Evolutionary conservation across 2,329 filamentous ascomycete species (phyloP), one percentile per base, ranked within the genome.

Genomic region (Apiospora phragmitis): DNA sequence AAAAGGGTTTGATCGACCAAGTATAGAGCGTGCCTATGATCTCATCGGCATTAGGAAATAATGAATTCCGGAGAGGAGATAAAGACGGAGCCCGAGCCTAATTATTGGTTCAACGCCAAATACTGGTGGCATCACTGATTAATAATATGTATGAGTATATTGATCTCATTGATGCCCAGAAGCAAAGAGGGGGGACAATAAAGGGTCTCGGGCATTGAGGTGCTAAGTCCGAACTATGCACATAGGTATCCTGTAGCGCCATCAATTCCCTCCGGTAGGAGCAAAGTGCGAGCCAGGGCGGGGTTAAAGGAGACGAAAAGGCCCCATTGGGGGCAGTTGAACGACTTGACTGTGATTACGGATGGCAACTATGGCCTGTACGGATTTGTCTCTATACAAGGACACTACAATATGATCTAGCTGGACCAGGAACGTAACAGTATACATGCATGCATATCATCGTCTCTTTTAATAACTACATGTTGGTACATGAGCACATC

Each of bases 401-500:
- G 32, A 29, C 3, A 29, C 55, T 12, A 12, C 18, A 38, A 11
- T 62, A 11, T 62, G 32, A 38, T 12, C 18, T 21, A 21, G 9
- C 32, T 32, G 32, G 32, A 3, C 9, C n/a, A 38, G 32, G 8
- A 12, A 62, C 3, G 32, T 62, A 24, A 38, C 55, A 62, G 32
- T 21, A 12, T 32, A 38, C 32, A 62, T 62, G 55, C 29, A n/a
- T 62, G 55, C 29, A 35, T 38, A 62, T 62, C 55, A 29, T 62
- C 55, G 21, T 35, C 49, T 38, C 55, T 62, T 62, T 38, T 62
- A 38, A 38, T 62, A 62, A 38, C 55, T 62, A 62, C 55, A 65
- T 45, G 65, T 43, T 67, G 65, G 38, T 67, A 67, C 65, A 67
- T 32, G 32, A 62, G 55, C 29, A 38, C 12, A 12, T 67, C 38